Evolutionary conservation across 139 green algal genomes (phyloP).

Genomic region (Desmodesmus armatus): DNA sequence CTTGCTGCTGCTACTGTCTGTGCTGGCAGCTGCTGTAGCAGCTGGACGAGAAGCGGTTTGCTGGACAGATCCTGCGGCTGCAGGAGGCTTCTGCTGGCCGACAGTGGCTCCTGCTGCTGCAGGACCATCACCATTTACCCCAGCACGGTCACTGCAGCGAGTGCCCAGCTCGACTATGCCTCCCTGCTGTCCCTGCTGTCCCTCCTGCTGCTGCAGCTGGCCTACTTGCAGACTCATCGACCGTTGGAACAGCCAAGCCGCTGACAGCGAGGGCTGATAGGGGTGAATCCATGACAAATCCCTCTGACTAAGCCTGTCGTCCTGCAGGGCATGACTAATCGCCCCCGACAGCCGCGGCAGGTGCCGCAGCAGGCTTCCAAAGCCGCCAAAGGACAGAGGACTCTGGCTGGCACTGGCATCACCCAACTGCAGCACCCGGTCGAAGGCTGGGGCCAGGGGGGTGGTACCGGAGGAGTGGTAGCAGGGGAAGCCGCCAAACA

Average conservation of each 20-base stretch:
- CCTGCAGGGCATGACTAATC: conserved; percentile 59
- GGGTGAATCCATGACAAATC: conserved; percentile 69
- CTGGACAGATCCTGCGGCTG: background rate
- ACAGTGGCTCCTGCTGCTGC: background rate
- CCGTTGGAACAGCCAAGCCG: conserved; percentile 82
- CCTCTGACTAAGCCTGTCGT: conserved; percentile 42
- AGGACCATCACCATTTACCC: background rate
- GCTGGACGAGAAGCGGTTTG: background rate
- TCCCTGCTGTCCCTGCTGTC: background rate
- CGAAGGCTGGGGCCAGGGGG: conserved; percentile 69
- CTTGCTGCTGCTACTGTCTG: conserved; percentile 28
- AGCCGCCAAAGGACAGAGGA: conserved; percentile 43
- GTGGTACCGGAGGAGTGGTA: conserved; percentile 61
- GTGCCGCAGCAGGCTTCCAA: conserved; percentile 77
- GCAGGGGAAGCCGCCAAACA: conserved; percentile 83
- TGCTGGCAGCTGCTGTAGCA: background rate
- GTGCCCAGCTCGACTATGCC: no score
- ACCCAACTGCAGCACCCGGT: conserved; percentile 73
- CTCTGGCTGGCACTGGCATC: conserved; percentile 63
- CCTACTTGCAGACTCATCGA: conserved; percentile 75
- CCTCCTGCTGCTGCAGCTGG: conserved; percentile 48
- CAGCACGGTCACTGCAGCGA: background rate
- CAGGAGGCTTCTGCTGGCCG: background rate
- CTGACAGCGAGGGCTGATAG: conserved; percentile 79
- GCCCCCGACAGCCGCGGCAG: conserved; percentile 64